These are phyloP conservation scores for Neofusicoccum ribis DNA, from an alignment of 2,329 filamentous ascomycete species.

Conservation along the genomic window DNA sequence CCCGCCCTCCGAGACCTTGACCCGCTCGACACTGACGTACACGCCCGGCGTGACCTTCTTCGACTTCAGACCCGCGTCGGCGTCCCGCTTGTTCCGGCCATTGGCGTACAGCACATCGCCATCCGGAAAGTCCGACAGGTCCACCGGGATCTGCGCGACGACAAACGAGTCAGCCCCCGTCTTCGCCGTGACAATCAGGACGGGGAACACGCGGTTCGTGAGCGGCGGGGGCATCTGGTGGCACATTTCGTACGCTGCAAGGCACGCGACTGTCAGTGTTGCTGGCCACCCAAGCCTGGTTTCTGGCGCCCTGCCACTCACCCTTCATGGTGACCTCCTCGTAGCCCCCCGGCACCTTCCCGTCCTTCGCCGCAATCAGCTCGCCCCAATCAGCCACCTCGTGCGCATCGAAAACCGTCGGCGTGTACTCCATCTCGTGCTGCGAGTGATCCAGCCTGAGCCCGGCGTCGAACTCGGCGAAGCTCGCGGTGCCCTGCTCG, in stretches of 20 bases:
- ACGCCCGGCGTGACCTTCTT: slow-evolving; percentile 56
- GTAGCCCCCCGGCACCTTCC: slow-evolving; percentile 26
- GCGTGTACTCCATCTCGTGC: slow-evolving; percentile 61
- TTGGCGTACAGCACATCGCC: slow-evolving; percentile 30
- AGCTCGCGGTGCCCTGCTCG: slow-evolving; percentile 57
- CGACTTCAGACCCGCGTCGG: not conserved
- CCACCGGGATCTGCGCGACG: slow-evolving; percentile 41
- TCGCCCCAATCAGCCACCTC: slow-evolving; percentile 44
- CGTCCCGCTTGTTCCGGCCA: slow-evolving; percentile 23
- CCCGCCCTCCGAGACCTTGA: slow-evolving; percentile 36
- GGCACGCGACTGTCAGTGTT: not conserved
- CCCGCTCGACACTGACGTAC: slow-evolving; percentile 67
- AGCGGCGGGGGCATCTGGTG: slow-evolving; percentile 64
- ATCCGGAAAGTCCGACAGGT: slow-evolving; percentile 33
- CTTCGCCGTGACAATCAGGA: slow-evolving; percentile 59
- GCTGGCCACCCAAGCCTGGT: not conserved
- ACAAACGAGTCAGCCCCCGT: slow-evolving; percentile 28
- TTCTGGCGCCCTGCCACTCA: slow-evolving; percentile 26
- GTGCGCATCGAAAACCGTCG: slow-evolving; percentile 53
- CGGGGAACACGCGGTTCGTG: slow-evolving; percentile 65
- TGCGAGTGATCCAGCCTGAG: slow-evolving; percentile 61
- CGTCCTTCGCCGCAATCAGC: slow-evolving; percentile 22
- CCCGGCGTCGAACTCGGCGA: slow-evolving; percentile 62
- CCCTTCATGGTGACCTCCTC: slow-evolving; percentile 40
- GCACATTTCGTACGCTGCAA: slow-evolving; percentile 61